Evolutionary conservation across 495 filamentous ascomycete genomes (phyloP), one percentile per base, ranked within the genome.

Genomic region (Pyrenopolyporus hunteri): DNA sequence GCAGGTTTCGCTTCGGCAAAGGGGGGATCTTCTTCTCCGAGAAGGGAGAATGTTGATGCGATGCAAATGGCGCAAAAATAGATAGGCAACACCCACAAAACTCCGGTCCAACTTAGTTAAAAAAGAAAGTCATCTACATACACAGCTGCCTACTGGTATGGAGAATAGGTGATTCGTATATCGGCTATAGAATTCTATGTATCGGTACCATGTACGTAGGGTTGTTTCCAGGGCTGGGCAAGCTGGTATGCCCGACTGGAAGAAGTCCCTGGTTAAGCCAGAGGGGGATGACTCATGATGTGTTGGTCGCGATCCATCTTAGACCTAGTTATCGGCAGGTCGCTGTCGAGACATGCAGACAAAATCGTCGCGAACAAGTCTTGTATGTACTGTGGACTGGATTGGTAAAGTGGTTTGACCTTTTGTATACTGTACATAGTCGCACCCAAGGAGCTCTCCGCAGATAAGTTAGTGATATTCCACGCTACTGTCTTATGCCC

Each of bases 251-350:
- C 52, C 51, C 36, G 23, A 40, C 9, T 33, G 26, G 33, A 35
- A 36, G 54, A 32, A 44, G 16, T 51, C 40, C n/a, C 56, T 23
- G 56, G n/a, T 51, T 39, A 28, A 57, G 33, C 45, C 50, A 35
- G 28, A 65, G 56, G 26, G n/a, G 10, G 36, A 60, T 66, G 63
- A 66, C 44, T 66, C 63, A 66, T 52, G 46, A 53, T 66, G 52
- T 40, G 63, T 56, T 65, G 62, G 49, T 44, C 36, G 35, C 31
- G 39, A 25, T 19, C 35, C 49, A 31, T 54, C 50, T 32, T 49
- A 19, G 40, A 52, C 56, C 50, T 32, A 43, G 57, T 54, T 25
- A 35, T 33, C 29, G 13, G 17, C 31, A 55, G 42, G 43, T 26
- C 25, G 19, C 32, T 28, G 43, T 48, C 19, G 58, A 55, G 10